phyloP scores from a whole-genome alignment of 495 filamentous ascomycete species.

The Tuber calosporum region DNA sequence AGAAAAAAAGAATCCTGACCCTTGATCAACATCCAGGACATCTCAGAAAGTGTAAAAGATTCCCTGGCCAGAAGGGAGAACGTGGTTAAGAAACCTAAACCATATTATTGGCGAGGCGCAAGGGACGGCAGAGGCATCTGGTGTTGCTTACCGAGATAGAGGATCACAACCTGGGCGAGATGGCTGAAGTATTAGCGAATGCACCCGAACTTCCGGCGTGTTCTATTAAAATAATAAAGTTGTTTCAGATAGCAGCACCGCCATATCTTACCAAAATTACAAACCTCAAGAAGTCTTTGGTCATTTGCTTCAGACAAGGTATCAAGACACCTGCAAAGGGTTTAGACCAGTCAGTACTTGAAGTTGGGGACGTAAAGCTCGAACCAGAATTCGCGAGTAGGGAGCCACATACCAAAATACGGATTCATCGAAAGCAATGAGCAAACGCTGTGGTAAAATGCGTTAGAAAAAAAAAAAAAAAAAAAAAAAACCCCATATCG shows the following conservation, averaged over 20 bases:
- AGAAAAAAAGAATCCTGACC: conserved; percentile 52
- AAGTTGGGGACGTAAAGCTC: neutral
- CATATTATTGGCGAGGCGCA: conserved; percentile 37
- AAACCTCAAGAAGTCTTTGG: conserved; percentile 87
- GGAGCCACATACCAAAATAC: conserved; percentile 68
- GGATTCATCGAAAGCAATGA: conserved; percentile 81
- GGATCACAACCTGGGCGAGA: conserved; percentile 52
- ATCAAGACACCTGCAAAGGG: conserved; percentile 48
- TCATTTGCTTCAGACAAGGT: conserved; percentile 87
- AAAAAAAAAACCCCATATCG: neutral
- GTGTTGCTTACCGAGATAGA: conserved; percentile 58
- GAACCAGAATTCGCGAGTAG: neutral
- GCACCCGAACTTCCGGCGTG: conserved; percentile 5
- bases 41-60: conserved; percentile 61
- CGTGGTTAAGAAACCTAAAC: conserved; percentile 77
- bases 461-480: too few relatives aligned
- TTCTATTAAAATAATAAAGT: conserved; percentile 14
- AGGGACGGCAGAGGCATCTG: conserved; percentile 8
- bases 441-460: conserved; percentile 54
- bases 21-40: conserved; percentile 81
- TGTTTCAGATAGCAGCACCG: conserved; percentile 13
- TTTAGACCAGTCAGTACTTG: neutral
- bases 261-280: conserved; percentile 56
- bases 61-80: conserved; percentile 83
- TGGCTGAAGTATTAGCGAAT: conserved; percentile 14